phyloP scores from a whole-genome alignment of 768 basidiomycete genomes.

The Auricularia sp. region DNA sequence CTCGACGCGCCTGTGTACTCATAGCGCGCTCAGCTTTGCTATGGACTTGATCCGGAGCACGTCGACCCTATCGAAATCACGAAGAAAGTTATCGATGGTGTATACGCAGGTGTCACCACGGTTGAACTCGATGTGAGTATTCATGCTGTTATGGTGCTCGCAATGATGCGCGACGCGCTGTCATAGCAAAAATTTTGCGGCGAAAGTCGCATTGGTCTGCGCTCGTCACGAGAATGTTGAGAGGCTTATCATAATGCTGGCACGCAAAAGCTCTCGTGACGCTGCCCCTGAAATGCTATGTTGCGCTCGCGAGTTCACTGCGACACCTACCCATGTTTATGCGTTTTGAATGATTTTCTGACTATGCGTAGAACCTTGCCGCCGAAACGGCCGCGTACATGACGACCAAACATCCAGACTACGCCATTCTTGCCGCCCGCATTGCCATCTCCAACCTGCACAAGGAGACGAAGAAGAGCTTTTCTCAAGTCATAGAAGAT shows the following conservation, averaged over 20 bases:
- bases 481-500: constrained; percentile 86
- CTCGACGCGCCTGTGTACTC: constrained; percentile 1
- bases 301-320: too few relatives aligned
- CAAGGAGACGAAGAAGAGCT: constrained; percentile 99
- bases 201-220: too few relatives aligned
- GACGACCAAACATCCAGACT: constrained; percentile 95
- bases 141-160: too few relatives aligned
- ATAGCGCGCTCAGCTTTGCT: constrained; percentile 50
- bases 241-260: too few relatives aligned
- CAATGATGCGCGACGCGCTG: too few relatives aligned
- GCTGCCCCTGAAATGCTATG: too few relatives aligned
- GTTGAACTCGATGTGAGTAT: constrained; percentile 85
- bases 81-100: constrained; percentile 87
- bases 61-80: constrained; percentile 93
- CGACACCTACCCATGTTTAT: too few relatives aligned
- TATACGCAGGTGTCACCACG: constrained; percentile 93
- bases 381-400: constrained; percentile 96
- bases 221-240: too few relatives aligned
- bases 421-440: constrained; percentile 94
- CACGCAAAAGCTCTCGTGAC: too few relatives aligned
- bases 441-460: constrained; percentile 98
- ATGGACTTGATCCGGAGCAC: constrained; percentile 86
- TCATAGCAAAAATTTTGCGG: too few relatives aligned
- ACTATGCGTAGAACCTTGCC: constrained; percentile 66
- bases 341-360: too few relatives aligned